These are phyloP conservation scores for Ogataea henricii DNA, from an alignment of 805 yeast genomes.

Conservation along the genomic window DNA sequence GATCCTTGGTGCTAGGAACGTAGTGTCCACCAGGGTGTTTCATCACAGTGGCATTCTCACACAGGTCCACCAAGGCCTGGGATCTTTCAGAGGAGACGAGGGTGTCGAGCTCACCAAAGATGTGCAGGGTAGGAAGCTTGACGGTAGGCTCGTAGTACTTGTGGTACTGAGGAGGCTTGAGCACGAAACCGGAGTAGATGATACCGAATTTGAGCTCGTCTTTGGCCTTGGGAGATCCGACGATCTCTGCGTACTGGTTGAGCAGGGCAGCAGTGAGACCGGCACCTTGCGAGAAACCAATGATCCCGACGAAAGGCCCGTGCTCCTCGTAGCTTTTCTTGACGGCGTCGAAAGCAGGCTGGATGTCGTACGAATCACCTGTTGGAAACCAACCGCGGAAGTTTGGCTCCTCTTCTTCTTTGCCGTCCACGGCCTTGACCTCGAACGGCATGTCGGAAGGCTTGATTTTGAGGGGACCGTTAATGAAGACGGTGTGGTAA, in stretches of 20 bases:
- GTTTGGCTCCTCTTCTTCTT: constrained; percentile 28
- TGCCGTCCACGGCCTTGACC: constrained; percentile 34
- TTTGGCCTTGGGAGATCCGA: constrained; percentile 45
- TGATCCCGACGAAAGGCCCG: constrained; percentile 84
- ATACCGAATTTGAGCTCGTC: constrained; percentile 67
- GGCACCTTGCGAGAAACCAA: constrained; percentile 96
- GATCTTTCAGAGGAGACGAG: constrained; percentile 78
- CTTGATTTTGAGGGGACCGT: constrained; percentile 71
- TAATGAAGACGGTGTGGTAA: constrained; percentile 71
- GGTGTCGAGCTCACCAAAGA: constrained; percentile 85
- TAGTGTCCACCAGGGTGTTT: constrained; percentile 97
- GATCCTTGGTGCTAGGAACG: constrained; percentile 80
- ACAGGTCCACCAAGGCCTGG: constrained; percentile 57
- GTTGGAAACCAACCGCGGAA: constrained; percentile 77
- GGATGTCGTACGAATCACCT: constrained; percentile 35
- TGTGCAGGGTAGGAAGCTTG: constrained; percentile 57
- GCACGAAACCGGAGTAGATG: constrained; percentile 64
- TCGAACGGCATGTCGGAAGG: constrained; percentile 76
- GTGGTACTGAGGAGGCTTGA: constrained; percentile 31
- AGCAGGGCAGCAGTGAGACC: constrained; percentile 76
- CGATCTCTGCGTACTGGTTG: constrained; percentile 55
- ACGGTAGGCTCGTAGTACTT: constrained; percentile 33
- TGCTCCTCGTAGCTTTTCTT: constrained; percentile 50
- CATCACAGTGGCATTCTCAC: constrained; percentile 47
- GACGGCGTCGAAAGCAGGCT: constrained; percentile 52